A percentile compares a stretch with the other conserved stretches of the same genome.
phyloP scores from a whole-genome alignment of 768 basidiomycete genomes.

The Mycena maculata region DNA sequence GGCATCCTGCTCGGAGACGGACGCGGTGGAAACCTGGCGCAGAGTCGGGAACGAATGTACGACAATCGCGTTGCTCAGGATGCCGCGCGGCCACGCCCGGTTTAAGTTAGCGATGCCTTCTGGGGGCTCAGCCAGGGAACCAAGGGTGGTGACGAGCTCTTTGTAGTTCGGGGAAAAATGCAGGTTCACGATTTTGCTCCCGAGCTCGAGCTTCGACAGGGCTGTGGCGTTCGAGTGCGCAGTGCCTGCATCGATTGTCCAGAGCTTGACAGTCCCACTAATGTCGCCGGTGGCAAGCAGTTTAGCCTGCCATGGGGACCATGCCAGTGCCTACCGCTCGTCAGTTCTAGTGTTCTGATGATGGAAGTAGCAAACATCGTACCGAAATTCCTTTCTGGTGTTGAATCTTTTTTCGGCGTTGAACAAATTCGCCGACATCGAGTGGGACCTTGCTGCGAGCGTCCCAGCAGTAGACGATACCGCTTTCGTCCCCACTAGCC shows the following conservation, averaged over 20 bases:
- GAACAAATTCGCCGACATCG: slow-evolving; percentile 65
- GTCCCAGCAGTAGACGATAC: slow-evolving; percentile 85
- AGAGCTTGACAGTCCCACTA: slow-evolving; percentile 64
- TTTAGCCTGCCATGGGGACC: slow-evolving; percentile 88
- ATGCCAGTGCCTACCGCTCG: slow-evolving; percentile 75
- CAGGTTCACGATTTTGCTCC: slow-evolving; percentile 74
- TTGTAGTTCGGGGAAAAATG: slow-evolving; percentile 85
- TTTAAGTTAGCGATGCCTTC: slow-evolving; percentile 5
- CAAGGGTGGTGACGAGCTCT: slow-evolving; percentile 88
- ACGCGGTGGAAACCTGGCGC: slow-evolving; percentile 60
- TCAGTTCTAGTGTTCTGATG: not conserved
- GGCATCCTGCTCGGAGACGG: slow-evolving; percentile 61
- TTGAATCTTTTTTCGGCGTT: slow-evolving; percentile 75
- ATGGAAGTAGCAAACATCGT: slow-evolving; percentile 30
- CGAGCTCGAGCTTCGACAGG: slow-evolving; percentile 59
- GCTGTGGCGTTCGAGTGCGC: slow-evolving; percentile 56
- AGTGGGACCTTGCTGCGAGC: slow-evolving; percentile 61
- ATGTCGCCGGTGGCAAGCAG: slow-evolving; percentile 82
- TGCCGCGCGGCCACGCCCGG: slow-evolving; percentile 30
- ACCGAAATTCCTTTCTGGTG: slow-evolving; percentile 72
- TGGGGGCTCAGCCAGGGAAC: slow-evolving; percentile 38
- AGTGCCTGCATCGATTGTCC: slow-evolving; percentile 61
- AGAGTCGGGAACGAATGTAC: slow-evolving; percentile 73
- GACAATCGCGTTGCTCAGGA: slow-evolving; percentile 51
- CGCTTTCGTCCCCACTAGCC: slow-evolving; percentile 82